Conservation (phyloP, 768 basidiomycete species). For the Boletus huronensis region DNA sequence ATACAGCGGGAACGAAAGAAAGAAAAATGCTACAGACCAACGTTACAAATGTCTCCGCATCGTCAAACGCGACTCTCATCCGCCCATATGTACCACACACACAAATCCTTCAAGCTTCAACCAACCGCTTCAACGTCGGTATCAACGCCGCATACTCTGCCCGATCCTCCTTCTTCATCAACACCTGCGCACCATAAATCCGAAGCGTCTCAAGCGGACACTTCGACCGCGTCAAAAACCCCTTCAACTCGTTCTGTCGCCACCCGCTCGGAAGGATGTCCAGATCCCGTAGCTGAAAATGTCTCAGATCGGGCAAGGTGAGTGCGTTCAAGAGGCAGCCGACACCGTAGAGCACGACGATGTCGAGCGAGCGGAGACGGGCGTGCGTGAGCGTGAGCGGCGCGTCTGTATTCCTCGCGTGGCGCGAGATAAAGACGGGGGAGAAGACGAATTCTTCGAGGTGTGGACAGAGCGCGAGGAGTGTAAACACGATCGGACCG, state of each 20-base stretch:
- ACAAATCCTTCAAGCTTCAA: background rate
- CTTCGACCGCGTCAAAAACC: constrained; percentile 18
- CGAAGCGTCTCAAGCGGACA: constrained; percentile 21
- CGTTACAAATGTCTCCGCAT: background rate
- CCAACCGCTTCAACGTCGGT: constrained; percentile 19
- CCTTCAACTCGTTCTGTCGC: constrained; percentile 9
- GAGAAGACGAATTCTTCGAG: constrained; percentile 12
- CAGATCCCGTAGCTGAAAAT: constrained; percentile 11
- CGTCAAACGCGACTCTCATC: background rate
- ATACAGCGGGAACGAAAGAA: background rate
- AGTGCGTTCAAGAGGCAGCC: constrained; percentile 10
- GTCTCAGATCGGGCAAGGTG: constrained; percentile 12
- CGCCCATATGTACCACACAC: background rate
- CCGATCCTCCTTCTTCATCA: constrained; percentile 14
- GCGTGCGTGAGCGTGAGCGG: constrained; percentile 9
- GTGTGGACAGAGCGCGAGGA: constrained; percentile 20
- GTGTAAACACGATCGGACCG: background rate
- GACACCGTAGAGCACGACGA: constrained; percentile 4
- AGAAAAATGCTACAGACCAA: background rate
- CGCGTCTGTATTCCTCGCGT: background rate
- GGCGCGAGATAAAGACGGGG: constrained; percentile 4
- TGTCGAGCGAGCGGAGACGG: constrained; percentile 8
- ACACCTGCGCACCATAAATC: constrained; percentile 10
- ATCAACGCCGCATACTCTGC: constrained; percentile 10
- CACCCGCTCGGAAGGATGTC: constrained; percentile 17